Evolutionary conservation across 108 stramenopile genomes (phyloP), one percentile per base, ranked within the genome.

Genomic region (Aurantiochytrium sp.): DNA sequence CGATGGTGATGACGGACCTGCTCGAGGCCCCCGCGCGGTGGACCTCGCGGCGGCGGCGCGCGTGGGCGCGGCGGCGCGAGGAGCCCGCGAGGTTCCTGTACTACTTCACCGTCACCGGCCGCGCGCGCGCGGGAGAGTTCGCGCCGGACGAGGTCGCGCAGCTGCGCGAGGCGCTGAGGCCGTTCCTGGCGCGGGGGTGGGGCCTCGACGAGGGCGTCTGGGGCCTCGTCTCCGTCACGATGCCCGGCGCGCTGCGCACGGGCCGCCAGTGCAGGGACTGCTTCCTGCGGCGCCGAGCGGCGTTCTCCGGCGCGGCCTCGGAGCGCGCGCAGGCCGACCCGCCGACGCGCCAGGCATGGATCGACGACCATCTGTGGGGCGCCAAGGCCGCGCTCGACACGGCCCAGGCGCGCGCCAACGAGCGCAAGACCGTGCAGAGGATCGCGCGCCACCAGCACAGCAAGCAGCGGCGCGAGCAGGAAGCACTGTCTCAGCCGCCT

Each of bases 261-360:
- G 73, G 73, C 6, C 73, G 73, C 17, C 73, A 81, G 39, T 81
- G 73, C 73, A 41, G 73, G 17, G 73, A 81, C 45, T 81, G n/a
- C 39, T 81, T 39, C 30, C 59, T 65, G 15, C 59, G 59, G 15
- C 59, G 59, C 27, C 59, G 34, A 30, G 15, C 22, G 22, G 2
- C 34, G 24, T 48, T 81, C 45, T n/a, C 32, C 8, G 19, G 32
- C 8, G 42, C n/a, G 8, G 30, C 1, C 34, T 12, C 1, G 27
- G 8, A 6, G 0, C 1, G 24, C 12, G 32, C 27, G 59, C 4
- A 54, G 21, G 53, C 59, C 10, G 32, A 12, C 0, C 1, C 59
- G 22, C 24, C 4, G 15, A 24, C 59, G 6, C 59, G 59, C 32
- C 32, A 65, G 19, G 15, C 2, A 27, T 65, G 59, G 59, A 34